Evolutionary conservation across 2,329 filamentous ascomycete species (phyloP).

Genomic region (Trichophyton schoenleinii): DNA sequence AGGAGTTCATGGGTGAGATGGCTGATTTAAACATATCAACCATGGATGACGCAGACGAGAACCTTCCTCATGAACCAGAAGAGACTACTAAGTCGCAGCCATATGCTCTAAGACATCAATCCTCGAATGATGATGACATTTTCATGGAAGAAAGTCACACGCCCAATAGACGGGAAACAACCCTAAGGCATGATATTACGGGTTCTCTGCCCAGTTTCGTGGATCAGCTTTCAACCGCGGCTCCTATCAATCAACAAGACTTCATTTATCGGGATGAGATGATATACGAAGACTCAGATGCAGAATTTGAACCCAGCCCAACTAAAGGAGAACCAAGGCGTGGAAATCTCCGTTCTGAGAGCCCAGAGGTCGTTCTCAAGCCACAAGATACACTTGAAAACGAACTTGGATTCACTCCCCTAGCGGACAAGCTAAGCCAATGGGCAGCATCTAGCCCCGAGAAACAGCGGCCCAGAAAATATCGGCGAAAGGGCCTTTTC

Average conservation of each 20-base stretch:
- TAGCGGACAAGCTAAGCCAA: constrained; percentile 48
- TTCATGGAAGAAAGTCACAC: neutral
- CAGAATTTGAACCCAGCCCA: constrained; percentile 15
- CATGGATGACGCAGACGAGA: neutral
- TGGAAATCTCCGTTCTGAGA: neutral
- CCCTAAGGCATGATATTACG: constrained; percentile 14
- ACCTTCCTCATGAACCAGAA: neutral
- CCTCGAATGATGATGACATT: neutral
- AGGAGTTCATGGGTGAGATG: neutral
- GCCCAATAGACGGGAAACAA: neutral
- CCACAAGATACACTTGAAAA: neutral
- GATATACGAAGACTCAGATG: constrained; percentile 19
- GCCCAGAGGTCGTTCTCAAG: neutral
- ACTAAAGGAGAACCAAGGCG: neutral
- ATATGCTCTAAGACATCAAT: constrained; percentile 2
- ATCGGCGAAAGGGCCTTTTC: constrained; percentile 24
- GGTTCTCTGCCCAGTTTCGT: neutral
- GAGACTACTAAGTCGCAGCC: constrained; percentile 13
- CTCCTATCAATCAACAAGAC: constrained; percentile 8
- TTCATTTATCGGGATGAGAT: constrained; percentile 15
- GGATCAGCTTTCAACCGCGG: no score
- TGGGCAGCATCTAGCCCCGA: constrained; percentile 53
- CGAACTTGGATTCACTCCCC: constrained; percentile 48
- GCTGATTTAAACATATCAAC: neutral
- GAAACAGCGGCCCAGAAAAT: constrained; percentile 19